Evolutionary conservation across 2,329 filamentous ascomycete genomes (phyloP).

Genomic region (Hirsutella rhossiliensis): DNA sequence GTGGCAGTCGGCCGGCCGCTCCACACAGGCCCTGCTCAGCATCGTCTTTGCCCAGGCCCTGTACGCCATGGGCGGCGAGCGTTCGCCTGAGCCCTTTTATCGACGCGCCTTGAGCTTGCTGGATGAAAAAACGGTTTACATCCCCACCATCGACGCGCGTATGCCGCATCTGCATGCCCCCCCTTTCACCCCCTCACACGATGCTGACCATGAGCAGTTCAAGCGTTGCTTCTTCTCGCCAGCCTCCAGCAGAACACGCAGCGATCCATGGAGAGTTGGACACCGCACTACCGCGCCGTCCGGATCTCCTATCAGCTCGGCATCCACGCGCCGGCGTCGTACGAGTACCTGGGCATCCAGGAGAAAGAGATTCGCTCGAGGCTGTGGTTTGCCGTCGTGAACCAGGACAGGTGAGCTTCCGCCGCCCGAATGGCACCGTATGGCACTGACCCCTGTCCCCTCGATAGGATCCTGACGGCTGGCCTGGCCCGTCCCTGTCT

Average conservation of each 20-base stretch:
- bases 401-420: conserved; percentile 13
- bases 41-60: conserved; percentile 17
- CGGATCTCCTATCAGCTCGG: conserved; percentile 20
- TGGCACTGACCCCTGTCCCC: background rate
- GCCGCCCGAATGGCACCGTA: background rate
- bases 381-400: conserved; percentile 19
- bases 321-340: conserved; percentile 17
- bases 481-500: conserved; percentile 10
- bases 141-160: conserved; percentile 10
- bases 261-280: conserved; percentile 18
- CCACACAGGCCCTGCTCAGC: conserved; percentile 12
- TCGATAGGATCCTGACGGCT: conserved; percentile 8
- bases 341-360: conserved; percentile 8
- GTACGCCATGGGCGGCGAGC: conserved; percentile 8
- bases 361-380: conserved; percentile 15
- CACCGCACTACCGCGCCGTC: conserved; percentile 17
- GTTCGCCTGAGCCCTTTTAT: conserved; percentile 14
- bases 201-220: conserved; percentile 10
- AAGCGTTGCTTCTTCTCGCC: conserved; percentile 17
- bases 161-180: background rate
- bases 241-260: conserved; percentile 23
- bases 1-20: conserved; percentile 4
- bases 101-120: conserved; percentile 11
- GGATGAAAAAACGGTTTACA: conserved; percentile 12
- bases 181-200: background rate